phyloP scores from a whole-genome alignment of 768 basidiomycete genomes.

The Boletus pseudo-olivaceus region DNA sequence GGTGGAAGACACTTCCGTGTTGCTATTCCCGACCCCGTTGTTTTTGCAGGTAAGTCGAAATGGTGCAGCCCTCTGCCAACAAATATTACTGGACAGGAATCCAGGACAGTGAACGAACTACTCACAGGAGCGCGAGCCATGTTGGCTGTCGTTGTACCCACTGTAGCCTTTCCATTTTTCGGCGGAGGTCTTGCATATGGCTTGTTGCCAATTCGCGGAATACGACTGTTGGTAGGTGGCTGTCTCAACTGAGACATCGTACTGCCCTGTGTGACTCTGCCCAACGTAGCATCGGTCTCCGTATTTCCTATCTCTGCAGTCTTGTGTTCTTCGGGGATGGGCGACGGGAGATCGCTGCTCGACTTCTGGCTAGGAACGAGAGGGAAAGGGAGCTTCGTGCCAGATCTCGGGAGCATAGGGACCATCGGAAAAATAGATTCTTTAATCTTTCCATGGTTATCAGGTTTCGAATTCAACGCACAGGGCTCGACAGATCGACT shows the following conservation, averaged over 20 bases:
- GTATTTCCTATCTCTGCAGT: background rate
- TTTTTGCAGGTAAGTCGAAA: conserved; percentile 12
- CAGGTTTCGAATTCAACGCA: conserved; percentile 2
- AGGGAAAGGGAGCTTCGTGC: conserved; percentile 28
- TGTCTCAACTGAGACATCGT: conserved; percentile 49
- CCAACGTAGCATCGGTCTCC: conserved; percentile 12
- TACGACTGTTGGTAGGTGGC: conserved; percentile 46
- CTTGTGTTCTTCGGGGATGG: conserved; percentile 36
- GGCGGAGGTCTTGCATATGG: conserved; percentile 48
- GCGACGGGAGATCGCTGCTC: conserved; percentile 16
- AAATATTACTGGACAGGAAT: background rate
- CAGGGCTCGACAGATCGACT: conserved; percentile 32
- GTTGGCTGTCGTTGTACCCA: conserved; percentile 4
- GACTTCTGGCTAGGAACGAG: conserved; percentile 22
- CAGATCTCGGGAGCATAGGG: conserved; percentile 3
- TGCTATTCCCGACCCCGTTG: conserved; percentile 2
- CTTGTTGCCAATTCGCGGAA: conserved; percentile 57
- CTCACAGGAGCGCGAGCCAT: conserved; percentile 18
- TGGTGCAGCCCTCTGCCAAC: conserved; percentile 7
- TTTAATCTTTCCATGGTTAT: conserved; percentile 12
- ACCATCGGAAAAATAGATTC: conserved; percentile 22
- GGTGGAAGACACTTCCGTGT: conserved; percentile 6
- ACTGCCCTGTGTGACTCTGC: conserved; percentile 20
- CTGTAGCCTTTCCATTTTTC: conserved; percentile 2
- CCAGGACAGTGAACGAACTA: background rate